These are phyloP conservation scores for Eleusine coracana DNA, from an alignment of 176 grass and related monocot genomes.

Conservation along the genomic window DNA sequence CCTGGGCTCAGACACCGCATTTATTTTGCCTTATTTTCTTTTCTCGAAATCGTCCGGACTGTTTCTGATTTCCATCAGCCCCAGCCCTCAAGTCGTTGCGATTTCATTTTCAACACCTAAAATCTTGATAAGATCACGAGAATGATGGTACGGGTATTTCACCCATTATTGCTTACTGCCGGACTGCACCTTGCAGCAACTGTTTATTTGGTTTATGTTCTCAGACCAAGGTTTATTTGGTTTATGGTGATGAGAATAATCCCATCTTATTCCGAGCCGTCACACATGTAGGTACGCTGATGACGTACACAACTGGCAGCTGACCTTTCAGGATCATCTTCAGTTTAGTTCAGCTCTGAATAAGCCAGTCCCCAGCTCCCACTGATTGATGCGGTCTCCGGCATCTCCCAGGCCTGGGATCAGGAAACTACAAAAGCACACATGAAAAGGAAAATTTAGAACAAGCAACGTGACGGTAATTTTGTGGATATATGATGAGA, in stretches of 20 bases:
- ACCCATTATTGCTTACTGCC: too few species aligned
- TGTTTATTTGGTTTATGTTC: not conserved
- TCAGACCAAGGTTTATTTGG: not conserved
- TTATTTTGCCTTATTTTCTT: too few species aligned
- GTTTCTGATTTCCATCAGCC: too few species aligned
- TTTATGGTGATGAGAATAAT: not conserved
- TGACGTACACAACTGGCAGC: too few species aligned
- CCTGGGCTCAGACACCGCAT: slow-evolving; percentile 48
- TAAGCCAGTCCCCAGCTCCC: too few species aligned
- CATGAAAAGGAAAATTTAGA: not conserved
- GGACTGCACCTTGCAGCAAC: not conserved
- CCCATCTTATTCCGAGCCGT: not conserved
- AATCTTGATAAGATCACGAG: too few species aligned
- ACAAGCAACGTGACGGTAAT: not conserved
- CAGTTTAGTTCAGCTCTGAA: not conserved
- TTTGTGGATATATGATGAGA: not conserved
- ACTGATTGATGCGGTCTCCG: not conserved
- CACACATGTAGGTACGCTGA: not conserved
- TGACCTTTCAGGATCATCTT: not conserved
- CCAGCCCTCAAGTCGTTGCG: too few species aligned
- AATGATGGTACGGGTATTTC: too few species aligned
- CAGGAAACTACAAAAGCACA: not conserved
- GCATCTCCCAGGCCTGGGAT: slow-evolving; percentile 13
- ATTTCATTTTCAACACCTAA: too few species aligned
- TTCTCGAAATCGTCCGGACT: too few species aligned